These are phyloP conservation scores for Pseudogymnoascus verrucosus DNA, from an alignment of 2,329 filamentous ascomycete species.

Conservation along the genomic window DNA sequence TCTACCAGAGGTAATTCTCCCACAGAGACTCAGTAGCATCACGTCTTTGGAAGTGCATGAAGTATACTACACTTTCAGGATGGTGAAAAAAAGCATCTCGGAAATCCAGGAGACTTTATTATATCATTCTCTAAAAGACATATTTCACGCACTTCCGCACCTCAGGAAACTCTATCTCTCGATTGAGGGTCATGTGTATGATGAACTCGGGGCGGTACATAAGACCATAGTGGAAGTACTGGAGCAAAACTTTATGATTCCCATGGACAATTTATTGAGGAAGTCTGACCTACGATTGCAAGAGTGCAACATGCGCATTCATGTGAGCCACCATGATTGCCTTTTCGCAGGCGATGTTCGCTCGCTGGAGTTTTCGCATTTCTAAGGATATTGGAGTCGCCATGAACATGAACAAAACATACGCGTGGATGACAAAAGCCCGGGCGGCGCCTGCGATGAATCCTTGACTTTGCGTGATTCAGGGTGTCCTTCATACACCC, in stretches of 20 bases:
- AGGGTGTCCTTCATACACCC: neutral
- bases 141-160: neutral
- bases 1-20: neutral
- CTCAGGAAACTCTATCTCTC: neutral
- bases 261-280: neutral
- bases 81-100: neutral
- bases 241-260: neutral
- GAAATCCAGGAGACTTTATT: neutral
- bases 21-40: neutral
- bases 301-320: neutral
- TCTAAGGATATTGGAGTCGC: neutral
- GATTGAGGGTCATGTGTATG: no score
- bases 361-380: neutral
- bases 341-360: neutral
- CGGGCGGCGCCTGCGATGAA: neutral
- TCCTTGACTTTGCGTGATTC: neutral
- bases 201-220: neutral
- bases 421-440: neutral
- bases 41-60: neutral
- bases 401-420: neutral
- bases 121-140: neutral
- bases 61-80: neutral
- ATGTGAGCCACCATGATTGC: neutral
- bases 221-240: neutral
- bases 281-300: neutral